Conservation (phyloP, 2,329 filamentous ascomycete species). For the Hypomyces perniciosus region DNA sequence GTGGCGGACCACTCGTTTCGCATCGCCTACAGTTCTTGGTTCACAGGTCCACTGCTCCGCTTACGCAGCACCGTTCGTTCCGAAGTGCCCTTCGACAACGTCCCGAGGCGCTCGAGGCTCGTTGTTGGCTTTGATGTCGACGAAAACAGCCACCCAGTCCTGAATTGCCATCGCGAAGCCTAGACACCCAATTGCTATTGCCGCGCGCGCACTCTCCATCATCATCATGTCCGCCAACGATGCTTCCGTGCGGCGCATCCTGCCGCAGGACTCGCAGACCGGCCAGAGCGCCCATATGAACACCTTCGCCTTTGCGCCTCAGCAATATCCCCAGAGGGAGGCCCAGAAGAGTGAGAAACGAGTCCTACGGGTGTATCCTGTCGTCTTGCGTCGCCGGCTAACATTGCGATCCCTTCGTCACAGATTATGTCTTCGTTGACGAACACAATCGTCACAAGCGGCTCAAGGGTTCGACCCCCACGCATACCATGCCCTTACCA, state of each 20-base stretch:
- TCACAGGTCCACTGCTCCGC: too few species aligned
- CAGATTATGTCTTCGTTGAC: slow-evolving; percentile 98
- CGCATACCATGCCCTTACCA: not conserved
- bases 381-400: slow-evolving; percentile 8
- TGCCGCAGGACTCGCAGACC: slow-evolving; percentile 50
- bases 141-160: slow-evolving; percentile 1
- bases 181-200: not conserved
- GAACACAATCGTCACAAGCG: slow-evolving; percentile 98
- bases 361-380: not conserved
- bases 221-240: slow-evolving; percentile 55
- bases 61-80: too few species aligned
- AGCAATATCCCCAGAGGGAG: slow-evolving; percentile 52
- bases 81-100: not conserved
- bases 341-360: slow-evolving; percentile 71
- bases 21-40: too few species aligned
- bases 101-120: slow-evolving; percentile 8
- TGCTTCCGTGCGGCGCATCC: slow-evolving; percentile 52
- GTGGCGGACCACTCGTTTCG: too few species aligned
- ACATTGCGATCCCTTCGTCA: slow-evolving; percentile 5
- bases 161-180: not conserved
- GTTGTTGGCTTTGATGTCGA: slow-evolving; percentile 8
- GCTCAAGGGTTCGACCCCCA: slow-evolving; percentile 66
- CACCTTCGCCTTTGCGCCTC: slow-evolving; percentile 69
- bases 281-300: slow-evolving; percentile 54
- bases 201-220: not conserved